Evolutionary conservation across 768 basidiomycete species (phyloP).

Genomic region (Phylloporus rhodoxanthus): DNA sequence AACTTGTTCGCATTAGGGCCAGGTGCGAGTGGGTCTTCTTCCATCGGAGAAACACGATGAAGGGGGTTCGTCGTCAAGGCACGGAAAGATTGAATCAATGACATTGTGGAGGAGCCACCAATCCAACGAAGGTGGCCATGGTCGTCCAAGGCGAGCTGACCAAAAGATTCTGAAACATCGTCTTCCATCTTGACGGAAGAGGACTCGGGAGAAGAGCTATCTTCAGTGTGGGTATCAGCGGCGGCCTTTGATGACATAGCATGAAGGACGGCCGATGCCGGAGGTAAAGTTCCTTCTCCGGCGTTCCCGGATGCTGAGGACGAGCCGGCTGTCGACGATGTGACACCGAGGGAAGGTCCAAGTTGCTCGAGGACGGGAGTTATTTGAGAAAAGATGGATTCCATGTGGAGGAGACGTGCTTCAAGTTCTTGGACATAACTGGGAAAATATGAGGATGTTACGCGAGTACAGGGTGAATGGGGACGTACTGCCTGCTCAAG

Average conservation of each 20-base stretch:
- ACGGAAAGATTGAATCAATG: conserved; percentile 82
- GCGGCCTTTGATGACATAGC: conserved; percentile 36
- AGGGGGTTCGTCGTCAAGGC: conserved; percentile 68
- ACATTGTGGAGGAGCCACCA: conserved; percentile 88
- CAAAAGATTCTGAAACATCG: conserved; percentile 80
- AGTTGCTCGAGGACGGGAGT: conserved; percentile 73
- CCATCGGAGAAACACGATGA: conserved; percentile 76
- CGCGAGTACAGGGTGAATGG: background rate
- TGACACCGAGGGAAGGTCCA: conserved; percentile 46
- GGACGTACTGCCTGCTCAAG: conserved; percentile 77
- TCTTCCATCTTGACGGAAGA: conserved; percentile 42
- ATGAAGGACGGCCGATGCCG: conserved; percentile 28
- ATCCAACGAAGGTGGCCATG: conserved; percentile 91
- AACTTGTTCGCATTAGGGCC: conserved; percentile 78
- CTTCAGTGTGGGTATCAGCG: conserved; percentile 32
- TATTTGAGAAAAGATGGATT: conserved; percentile 76
- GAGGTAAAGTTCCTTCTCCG: conserved; percentile 17
- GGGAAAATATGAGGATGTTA: conserved; percentile 16
- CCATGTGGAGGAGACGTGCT: conserved; percentile 82
- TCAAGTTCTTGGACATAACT: conserved; percentile 93
- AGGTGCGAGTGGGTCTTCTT: conserved; percentile 74
- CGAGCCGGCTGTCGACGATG: conserved; percentile 31
- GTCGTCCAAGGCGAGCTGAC: conserved; percentile 83
- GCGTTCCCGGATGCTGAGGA: conserved; percentile 17
- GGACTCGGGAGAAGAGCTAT: conserved; percentile 30